Base-by-base conservation (phyloP, 1,284 basidiomycete species). In the Ustilago nuda region DNA sequence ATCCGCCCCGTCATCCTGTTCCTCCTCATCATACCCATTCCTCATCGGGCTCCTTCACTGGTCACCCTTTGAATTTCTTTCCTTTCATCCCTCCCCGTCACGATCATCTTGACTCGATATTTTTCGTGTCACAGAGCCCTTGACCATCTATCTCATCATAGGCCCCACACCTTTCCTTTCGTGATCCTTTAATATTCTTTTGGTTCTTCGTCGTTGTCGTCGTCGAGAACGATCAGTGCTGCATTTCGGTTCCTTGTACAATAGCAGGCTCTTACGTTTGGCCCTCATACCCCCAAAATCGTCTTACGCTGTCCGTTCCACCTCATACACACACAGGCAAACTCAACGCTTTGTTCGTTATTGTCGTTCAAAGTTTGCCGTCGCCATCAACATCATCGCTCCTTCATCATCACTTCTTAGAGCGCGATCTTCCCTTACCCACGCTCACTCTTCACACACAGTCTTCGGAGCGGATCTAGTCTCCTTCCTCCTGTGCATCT, bases 221-320 rank as follows among this genome's bases (percentile, higher is more conserved):
- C 35, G 41, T 61, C 57, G 41, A 48, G 45, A 54, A 55, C 48
- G 52, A 23, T 62, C 56, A 32, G 64, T 56, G 60, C 61, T 59
- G 61, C 69, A 45, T 59, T 66, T 52, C 48, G 51, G 60, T 66
- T 41, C 48, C 55, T 60, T 72, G 70, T 72, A 72, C 65, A 67
- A 61, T 72, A 72, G 65, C 53, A 52, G 60, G 66, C 46, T 51
- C 23, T 15, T 9, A n/a, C 23, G 23, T 48, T 41, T 46, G 61
- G 56, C 67, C 67, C 35, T 46, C 68, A 71, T 71, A 65, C 59
- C 68, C 23, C 61, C 46, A 43, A 57, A 45, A 58, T 59, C 58
- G 52, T 37, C 51, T 27, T 39, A 43, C 56, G 46, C 60, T 46
- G 58, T 52, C 56, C 37, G 46, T 52, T 23, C 36, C 41, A 43